Conservation (phyloP, 306 rosid species). For the Ziziphus jujuba region DNA sequence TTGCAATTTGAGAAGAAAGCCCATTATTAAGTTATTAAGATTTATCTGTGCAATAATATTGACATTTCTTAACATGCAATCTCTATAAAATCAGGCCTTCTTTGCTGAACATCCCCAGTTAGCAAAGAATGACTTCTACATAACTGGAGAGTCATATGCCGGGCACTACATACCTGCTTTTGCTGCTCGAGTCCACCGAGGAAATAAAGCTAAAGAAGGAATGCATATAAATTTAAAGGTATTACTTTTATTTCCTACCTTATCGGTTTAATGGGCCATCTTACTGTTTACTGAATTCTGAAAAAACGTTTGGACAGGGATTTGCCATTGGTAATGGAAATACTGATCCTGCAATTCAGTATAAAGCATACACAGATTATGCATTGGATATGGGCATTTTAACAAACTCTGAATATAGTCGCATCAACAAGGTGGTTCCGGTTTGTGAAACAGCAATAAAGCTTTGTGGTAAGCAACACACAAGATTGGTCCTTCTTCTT, state of each 20-base stretch:
- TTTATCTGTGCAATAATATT: not conserved
- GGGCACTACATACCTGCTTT: conserved; percentile 99
- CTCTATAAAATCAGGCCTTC: conserved; percentile 59
- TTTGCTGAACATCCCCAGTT: conserved; percentile 76
- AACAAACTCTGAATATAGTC: conserved; percentile 56
- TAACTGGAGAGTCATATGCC: conserved; percentile 97
- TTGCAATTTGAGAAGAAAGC: conserved; percentile 1
- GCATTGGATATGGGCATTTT: conserved; percentile 85
- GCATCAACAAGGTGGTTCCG: conserved; percentile 69
- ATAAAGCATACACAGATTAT: conserved; percentile 83
- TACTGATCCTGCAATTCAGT: conserved; percentile 93
- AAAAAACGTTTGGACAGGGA: conserved; percentile 63
- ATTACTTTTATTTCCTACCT: conserved; percentile 11
- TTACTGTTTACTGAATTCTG: conserved; percentile 13
- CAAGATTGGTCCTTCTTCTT: conserved; percentile 17
- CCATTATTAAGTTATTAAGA: not conserved
- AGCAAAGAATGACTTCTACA: conserved; percentile 78
- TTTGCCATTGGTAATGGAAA: conserved; percentile 98
- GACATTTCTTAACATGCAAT: conserved; percentile 23
- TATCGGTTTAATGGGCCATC: not conserved
- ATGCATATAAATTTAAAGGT: conserved; percentile 91
- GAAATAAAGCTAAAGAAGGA: conserved; percentile 96
- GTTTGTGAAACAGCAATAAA: conserved; percentile 81
- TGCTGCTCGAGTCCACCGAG: conserved; percentile 88
- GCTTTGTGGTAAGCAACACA: conserved; percentile 65